These are phyloP conservation scores for Mycosphaerella arachidis DNA, from an alignment of 2,329 filamentous ascomycete genomes.

Conservation along the genomic window DNA sequence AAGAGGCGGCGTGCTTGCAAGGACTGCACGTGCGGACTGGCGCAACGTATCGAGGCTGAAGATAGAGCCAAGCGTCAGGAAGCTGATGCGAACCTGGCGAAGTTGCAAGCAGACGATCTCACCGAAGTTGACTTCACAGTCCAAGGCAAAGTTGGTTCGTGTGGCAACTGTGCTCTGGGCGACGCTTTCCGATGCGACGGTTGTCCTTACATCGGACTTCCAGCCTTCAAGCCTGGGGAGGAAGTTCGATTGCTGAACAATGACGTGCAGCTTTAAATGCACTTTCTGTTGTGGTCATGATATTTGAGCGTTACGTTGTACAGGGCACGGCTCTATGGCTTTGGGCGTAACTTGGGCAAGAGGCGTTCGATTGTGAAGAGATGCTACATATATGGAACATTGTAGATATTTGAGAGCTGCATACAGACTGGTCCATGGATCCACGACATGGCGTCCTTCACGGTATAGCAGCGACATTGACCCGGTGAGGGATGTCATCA, in stretches of 20 bases:
- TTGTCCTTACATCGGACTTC: conserved; percentile 84
- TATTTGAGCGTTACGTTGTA: neutral
- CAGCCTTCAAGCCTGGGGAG: conserved; percentile 94
- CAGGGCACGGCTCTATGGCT: neutral
- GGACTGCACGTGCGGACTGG: conserved; percentile 93
- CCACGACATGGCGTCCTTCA: neutral
- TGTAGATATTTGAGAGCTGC: neutral
- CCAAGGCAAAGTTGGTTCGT: conserved; percentile 92
- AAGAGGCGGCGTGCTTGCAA: conserved; percentile 94
- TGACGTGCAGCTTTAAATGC: conserved; percentile 66
- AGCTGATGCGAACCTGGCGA: conserved; percentile 46
- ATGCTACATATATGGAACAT: neutral
- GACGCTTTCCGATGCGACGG: conserved; percentile 67
- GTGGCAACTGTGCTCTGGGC: conserved; percentile 87
- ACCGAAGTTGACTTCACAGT: conserved; percentile 94
- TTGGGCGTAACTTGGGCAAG: neutral
- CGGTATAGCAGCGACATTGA: neutral
- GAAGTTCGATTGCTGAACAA: conserved; percentile 86
- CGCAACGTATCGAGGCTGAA: conserved; percentile 79
- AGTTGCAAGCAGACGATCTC: conserved; percentile 72
- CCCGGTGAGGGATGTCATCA: neutral
- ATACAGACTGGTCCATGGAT: neutral
- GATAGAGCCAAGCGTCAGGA: conserved; percentile 52
- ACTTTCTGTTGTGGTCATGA: neutral
- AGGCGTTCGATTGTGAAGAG: neutral